Conservation (phyloP, 371 early-diverging fungal genomes). For the Ordospora colligata region DNA sequence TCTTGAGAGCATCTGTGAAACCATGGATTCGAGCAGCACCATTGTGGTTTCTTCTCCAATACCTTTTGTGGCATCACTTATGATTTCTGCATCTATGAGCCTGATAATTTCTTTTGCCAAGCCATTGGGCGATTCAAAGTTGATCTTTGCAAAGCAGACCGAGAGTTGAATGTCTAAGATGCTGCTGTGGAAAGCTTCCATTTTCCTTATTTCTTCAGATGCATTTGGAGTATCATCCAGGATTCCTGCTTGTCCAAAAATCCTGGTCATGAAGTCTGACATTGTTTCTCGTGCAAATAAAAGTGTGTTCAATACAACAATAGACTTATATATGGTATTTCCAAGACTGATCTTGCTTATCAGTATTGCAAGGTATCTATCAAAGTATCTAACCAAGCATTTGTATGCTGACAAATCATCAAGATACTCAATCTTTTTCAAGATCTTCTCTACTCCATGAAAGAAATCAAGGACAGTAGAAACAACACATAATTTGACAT, state of each 20-base stretch:
- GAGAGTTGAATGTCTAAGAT: slow-evolving; percentile 4
- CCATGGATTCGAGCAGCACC: slow-evolving; percentile 23
- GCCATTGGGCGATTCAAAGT: not conserved
- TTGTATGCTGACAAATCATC: slow-evolving; percentile 22
- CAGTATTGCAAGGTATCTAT: not conserved
- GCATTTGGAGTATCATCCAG: not conserved
- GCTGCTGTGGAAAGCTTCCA: not conserved
- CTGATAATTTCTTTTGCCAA: slow-evolving; percentile 25
- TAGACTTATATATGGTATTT: not conserved
- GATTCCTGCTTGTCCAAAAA: not conserved
- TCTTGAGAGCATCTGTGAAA: slow-evolving; percentile 26
- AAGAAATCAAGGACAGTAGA: slow-evolving; percentile 39
- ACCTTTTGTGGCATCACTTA: slow-evolving; percentile 4
- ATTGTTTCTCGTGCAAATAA: slow-evolving; percentile 31
- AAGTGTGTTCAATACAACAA: slow-evolving; percentile 22
- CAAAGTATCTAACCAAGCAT: slow-evolving; percentile 8
- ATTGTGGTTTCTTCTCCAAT: slow-evolving; percentile 23
- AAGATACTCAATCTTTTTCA: slow-evolving; percentile 26
- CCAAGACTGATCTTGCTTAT: not conserved
- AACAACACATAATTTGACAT: slow-evolving; percentile 30
- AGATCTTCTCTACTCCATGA: slow-evolving; percentile 24
- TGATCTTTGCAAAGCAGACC: not conserved
- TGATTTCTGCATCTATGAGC: slow-evolving; percentile 14
- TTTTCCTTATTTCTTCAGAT: not conserved
- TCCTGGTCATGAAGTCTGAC: not conserved